Evolutionary conservation across 2,329 filamentous ascomycete species (phyloP).

Genomic region (Alternaria sp.): DNA sequence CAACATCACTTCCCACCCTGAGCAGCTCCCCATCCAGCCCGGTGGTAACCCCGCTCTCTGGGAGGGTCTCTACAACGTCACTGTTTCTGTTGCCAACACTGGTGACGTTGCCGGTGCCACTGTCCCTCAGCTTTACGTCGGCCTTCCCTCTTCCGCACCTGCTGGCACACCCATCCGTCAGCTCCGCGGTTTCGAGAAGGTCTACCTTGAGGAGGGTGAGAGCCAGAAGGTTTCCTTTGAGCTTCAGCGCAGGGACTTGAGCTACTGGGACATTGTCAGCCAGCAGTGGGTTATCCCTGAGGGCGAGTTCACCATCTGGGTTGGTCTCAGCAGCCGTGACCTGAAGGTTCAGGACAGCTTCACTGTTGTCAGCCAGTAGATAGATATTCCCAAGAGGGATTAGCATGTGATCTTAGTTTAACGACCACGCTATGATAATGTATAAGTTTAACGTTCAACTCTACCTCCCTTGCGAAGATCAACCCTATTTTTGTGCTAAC

Average conservation of each 20-base stretch:
- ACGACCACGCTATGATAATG: slow-evolving; percentile 3
- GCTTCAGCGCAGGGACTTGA: slow-evolving; percentile 80
- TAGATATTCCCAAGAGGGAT: not conserved
- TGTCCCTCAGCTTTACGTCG: slow-evolving; percentile 67
- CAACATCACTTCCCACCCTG: slow-evolving; percentile 68
- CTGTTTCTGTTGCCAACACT: slow-evolving; percentile 73
- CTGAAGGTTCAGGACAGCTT: slow-evolving; percentile 30
- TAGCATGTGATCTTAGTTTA: not conserved
- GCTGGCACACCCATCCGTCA: slow-evolving; percentile 61
- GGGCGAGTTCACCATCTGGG: slow-evolving; percentile 47
- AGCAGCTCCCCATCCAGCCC: slow-evolving; percentile 52
- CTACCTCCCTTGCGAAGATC: not conserved
- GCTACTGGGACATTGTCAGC: slow-evolving; percentile 78
- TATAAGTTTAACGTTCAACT: not conserved
- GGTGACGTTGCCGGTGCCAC: slow-evolving; percentile 63
- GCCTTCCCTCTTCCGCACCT: slow-evolving; percentile 63
- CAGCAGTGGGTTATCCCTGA: slow-evolving; percentile 80
- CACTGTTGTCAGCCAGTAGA: slow-evolving; percentile 25
- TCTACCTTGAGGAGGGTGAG: slow-evolving; percentile 62
- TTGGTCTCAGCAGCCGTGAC: slow-evolving; percentile 40
- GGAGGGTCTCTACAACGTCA: slow-evolving; percentile 72
- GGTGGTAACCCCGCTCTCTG: slow-evolving; percentile 63
- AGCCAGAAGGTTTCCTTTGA: slow-evolving; percentile 71
- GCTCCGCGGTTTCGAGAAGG: slow-evolving; percentile 61
- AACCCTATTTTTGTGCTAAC: not conserved